Conservation (phyloP, 1,284 basidiomycete genomes). For the Ceratobasidium papillatum region DNA sequence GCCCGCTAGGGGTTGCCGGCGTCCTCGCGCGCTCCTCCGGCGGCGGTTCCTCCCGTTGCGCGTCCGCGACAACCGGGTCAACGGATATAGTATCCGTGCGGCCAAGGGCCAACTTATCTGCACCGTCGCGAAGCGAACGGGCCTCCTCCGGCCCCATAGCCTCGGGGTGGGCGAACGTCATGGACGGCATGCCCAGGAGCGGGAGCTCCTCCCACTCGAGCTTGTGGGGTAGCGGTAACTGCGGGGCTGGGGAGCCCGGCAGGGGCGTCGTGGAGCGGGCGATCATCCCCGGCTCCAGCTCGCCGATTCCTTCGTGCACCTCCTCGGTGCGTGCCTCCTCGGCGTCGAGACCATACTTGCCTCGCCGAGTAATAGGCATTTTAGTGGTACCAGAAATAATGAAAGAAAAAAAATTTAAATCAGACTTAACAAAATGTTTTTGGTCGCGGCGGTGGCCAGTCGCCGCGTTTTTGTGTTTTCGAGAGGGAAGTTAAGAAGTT, state of each 20-base stretch:
- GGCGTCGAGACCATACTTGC: background rate
- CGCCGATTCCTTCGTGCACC: background rate
- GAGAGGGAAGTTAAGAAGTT: conserved; percentile 36
- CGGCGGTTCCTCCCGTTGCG: too few species aligned
- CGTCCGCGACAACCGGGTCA: too few species aligned
- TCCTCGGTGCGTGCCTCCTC: background rate
- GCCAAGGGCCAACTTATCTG: background rate
- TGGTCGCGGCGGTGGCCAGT: background rate
- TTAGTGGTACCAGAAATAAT: background rate
- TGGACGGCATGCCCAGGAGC: background rate
- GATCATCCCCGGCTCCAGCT: background rate
- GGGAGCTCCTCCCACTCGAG: background rate
- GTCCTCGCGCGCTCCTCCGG: too few species aligned
- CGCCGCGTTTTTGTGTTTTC: background rate
- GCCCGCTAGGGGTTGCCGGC: too few species aligned
- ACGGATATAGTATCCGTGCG: background rate
- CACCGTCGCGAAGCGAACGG: background rate
- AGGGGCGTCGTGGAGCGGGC: background rate
- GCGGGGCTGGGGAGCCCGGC: background rate
- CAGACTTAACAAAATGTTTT: background rate
- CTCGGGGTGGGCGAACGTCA: background rate
- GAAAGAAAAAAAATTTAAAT: background rate
- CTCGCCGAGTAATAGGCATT: background rate
- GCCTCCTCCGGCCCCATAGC: background rate
- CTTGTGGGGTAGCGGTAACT: background rate